Base-by-base conservation (phyloP, 192 early-diverging fungal species). In the Linderina pennispora region DNA sequence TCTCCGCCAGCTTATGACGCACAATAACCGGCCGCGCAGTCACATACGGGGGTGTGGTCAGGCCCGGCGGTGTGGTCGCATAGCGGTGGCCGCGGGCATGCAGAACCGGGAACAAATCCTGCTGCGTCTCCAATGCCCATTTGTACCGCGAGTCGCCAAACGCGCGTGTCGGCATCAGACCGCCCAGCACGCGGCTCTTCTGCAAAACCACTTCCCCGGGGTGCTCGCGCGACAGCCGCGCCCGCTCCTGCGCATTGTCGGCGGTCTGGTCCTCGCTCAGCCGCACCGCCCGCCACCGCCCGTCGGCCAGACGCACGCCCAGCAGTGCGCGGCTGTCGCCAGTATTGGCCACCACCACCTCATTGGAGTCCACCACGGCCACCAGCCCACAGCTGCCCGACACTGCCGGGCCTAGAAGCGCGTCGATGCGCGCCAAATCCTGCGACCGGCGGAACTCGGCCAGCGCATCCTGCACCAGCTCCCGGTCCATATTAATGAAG, bases 81-180 rank as follows among this genome's bases (percentile, higher is more conserved):
- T 73, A 70, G 25, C 72, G 44, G 44, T 63, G 45, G 23, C 75
- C 75, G 16, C 45, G 50, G 11, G 40, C 15, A 6, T 36, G 17
- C 36, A 70, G 38, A 8, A 40, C 34, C 3, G 66, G 66, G 45
- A 70, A 70, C 33, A 70, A 33, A 15, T 55, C 66, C 42, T 84
- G 78, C 55, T 79, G 75, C 24, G 61, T 48, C 42, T 76, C 66
- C 17, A 70, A 23, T 31, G 82, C 54, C 86, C 86, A 85, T 66
- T 88, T 84, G 67, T 81, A 88, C 13, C 60, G 59, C 32, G 63
- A 76, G 52, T 84, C 82, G 15, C 87, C 87, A 67, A 86, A 87
- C n/a, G 77, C 74, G 4, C 76, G 58, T 19, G 74, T 71, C 21
- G 73, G 70, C 45, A 66, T 74, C 46, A 74, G 48, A 3, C 32